A percentile compares a stretch with the other conserved stretches of the same genome.
Conservation (phyloP, 2,329 filamentous ascomycete species). For the Cryphonectria parasitica region DNA sequence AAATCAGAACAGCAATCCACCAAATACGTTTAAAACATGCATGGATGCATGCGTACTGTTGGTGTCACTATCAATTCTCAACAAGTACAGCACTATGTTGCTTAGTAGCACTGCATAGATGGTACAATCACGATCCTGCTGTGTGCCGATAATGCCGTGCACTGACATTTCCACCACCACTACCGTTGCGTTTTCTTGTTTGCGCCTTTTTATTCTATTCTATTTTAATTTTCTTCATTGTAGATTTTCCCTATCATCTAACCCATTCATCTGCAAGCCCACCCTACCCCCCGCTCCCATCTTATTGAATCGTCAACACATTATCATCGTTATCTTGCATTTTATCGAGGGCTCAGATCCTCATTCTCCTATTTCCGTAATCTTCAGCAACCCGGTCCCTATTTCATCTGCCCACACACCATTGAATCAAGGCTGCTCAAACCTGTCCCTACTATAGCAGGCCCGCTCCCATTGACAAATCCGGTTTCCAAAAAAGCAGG, state of each 20-base stretch:
- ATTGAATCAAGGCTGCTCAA: background rate
- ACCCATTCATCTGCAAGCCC: background rate
- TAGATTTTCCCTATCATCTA: background rate
- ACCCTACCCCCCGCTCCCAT: background rate
- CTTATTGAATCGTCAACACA: background rate
- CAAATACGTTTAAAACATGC: conserved; percentile 3
- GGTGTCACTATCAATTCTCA: background rate
- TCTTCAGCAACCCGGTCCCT: background rate
- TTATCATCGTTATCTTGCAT: background rate
- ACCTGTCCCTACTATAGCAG: no score
- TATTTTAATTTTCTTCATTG: background rate
- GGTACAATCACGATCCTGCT: conserved; percentile 21
- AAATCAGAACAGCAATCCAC: no score
- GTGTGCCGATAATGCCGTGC: conserved; percentile 19
- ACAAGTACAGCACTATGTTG: background rate
- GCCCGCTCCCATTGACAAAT: no score
- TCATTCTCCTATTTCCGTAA: background rate
- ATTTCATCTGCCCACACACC: background rate
- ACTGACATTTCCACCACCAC: background rate
- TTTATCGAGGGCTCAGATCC: background rate
- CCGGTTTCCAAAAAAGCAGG: background rate
- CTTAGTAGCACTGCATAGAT: background rate
- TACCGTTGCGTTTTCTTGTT: background rate
- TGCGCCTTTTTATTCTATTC: background rate
- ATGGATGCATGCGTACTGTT: conserved; percentile 4